Evolutionary conservation across 2,329 filamentous ascomycete genomes (phyloP).

Genomic region (Ceratocystiopsis brevicomis): DNA sequence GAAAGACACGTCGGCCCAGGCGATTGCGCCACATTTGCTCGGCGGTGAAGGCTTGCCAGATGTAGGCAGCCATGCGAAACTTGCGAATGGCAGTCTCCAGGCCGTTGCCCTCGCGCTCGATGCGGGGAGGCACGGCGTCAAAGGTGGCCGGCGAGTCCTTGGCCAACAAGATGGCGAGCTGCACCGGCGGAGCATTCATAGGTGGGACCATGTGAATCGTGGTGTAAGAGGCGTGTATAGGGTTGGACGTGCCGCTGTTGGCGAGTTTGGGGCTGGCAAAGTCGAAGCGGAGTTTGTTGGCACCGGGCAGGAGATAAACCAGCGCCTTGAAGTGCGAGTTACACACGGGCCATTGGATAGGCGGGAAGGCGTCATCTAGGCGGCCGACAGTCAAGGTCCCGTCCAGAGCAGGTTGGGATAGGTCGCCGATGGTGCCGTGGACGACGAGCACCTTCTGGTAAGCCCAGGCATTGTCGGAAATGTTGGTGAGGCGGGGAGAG

Average conservation of each 20-base stretch:
- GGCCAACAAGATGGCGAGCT: constrained; percentile 71
- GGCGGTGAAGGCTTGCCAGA: constrained; percentile 93
- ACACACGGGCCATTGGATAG: constrained; percentile 69
- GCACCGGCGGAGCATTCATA: constrained; percentile 60
- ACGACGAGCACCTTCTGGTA: constrained; percentile 80
- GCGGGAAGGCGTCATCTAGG: constrained; percentile 69
- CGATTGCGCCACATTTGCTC: constrained; percentile 90
- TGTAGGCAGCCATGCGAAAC: constrained; percentile 83
- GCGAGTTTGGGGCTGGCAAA: constrained; percentile 69
- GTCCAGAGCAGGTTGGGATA: constrained; percentile 47
- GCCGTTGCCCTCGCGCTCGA: constrained; percentile 63
- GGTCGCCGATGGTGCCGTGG: constrained; percentile 63
- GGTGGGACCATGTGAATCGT: constrained; percentile 75
- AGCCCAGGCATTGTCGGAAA: constrained; percentile 72
- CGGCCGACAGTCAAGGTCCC: constrained; percentile 64
- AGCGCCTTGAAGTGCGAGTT: constrained; percentile 84
- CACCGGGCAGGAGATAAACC: constrained; percentile 75
- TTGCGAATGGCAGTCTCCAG: constrained; percentile 69
- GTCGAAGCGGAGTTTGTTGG: constrained; percentile 74
- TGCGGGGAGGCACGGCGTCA: constrained; percentile 59
- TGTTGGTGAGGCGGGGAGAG: constrained; percentile 60
- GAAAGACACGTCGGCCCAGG: constrained; percentile 67
- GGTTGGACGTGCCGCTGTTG: constrained; percentile 45
- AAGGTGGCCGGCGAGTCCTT: constrained; percentile 77
- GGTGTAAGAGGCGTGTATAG: constrained; percentile 59